A percentile compares a stretch with the other conserved stretches of the same genome.
phyloP scores from a whole-genome alignment of 805 yeast species.

The Lipomyces orientalis region DNA sequence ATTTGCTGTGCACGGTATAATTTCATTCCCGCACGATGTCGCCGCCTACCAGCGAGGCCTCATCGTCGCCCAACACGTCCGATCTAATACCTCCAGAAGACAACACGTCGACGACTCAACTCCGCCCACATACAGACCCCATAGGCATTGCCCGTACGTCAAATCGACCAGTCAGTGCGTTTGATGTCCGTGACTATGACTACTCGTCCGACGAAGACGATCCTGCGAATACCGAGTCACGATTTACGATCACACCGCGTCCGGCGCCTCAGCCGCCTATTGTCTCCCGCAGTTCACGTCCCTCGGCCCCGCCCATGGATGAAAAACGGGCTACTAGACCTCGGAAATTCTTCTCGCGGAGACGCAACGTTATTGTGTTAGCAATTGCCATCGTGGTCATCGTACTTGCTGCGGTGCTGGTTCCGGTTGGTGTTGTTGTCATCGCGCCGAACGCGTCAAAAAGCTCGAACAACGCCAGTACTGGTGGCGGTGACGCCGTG shows the following conservation, averaged over 20 bases:
- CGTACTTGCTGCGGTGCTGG: constrained; percentile 41
- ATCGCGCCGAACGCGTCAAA: constrained; percentile 27
- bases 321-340: not conserved
- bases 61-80: not conserved
- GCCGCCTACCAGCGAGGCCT: not conserved
- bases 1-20: not conserved
- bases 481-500: not conserved
- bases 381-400: constrained; percentile 25
- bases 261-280: constrained; percentile 4
- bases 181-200: not conserved
- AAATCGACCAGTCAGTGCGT: not conserved
- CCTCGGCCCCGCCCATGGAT: not conserved
- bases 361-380: constrained; percentile 16
- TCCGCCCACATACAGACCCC: not conserved
- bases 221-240: constrained; percentile 4
- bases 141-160: not conserved
- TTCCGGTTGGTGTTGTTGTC: constrained; percentile 43
- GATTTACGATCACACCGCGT: not conserved
- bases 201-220: not conserved
- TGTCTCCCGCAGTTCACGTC: not conserved
- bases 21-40: not conserved
- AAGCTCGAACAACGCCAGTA: not conserved
- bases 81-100: not conserved
- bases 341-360: not conserved
- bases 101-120: constrained; percentile 5